Evolutionary conservation across 2,329 filamentous ascomycete genomes (phyloP).

Genomic region (Colletotrichum sp.): DNA sequence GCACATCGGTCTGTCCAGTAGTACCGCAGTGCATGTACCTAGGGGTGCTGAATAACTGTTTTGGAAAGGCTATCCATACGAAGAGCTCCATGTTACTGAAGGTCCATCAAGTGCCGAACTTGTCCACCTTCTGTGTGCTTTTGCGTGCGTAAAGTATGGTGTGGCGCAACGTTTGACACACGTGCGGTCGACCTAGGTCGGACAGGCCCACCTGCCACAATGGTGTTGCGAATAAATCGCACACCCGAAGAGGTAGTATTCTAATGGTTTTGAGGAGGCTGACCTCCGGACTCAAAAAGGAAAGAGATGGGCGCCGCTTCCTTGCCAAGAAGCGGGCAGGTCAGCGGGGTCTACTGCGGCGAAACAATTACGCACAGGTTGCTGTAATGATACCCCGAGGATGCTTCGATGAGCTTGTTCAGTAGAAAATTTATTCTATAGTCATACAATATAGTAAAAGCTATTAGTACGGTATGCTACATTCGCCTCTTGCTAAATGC

Average conservation of each 20-base stretch:
- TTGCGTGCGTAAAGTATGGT: neutral
- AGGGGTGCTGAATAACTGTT: no score
- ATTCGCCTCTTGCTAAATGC: neutral
- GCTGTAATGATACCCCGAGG: neutral
- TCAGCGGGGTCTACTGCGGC: neutral
- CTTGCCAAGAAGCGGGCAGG: neutral
- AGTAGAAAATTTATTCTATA: neutral
- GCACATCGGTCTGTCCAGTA: no score
- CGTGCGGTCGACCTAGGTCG: neutral
- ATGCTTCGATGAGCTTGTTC: neutral
- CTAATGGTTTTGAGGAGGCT: neutral
- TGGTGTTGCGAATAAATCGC: neutral
- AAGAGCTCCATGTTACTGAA: no score
- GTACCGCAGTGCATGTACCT: no score
- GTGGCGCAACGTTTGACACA: neutral
- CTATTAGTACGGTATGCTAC: neutral
- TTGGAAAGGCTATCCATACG: no score
- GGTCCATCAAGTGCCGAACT: no score
- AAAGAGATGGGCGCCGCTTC: neutral
- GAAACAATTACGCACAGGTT: neutral
- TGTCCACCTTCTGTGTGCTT: neutral
- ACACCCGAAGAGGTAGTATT: fast-evolving
- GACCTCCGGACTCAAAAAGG: conserved; percentile 28
- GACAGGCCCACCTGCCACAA: neutral
- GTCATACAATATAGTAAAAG: neutral